Percentiles rank a stretch among this genome's conserved stretches.
These are phyloP conservation scores for Cercophora newfieldiana DNA, from an alignment of 495 filamentous ascomycete genomes.

Conservation along the genomic window DNA sequence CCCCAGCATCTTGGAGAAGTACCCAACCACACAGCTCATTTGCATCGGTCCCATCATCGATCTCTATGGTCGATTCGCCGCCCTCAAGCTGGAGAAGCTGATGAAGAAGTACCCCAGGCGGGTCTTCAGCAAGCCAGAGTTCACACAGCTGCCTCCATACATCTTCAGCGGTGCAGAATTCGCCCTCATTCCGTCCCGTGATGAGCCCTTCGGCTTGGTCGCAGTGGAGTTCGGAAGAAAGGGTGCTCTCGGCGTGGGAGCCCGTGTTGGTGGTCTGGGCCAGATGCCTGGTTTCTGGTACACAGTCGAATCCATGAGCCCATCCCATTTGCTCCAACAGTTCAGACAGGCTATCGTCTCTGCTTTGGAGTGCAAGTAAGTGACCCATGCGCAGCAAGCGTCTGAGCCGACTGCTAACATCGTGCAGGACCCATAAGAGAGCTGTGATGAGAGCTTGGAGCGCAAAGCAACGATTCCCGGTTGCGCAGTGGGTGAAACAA, in stretches of 20 bases:
- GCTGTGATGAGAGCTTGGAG: slow-evolving; percentile 73
- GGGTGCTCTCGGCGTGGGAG: slow-evolving; percentile 69
- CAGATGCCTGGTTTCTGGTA: slow-evolving; percentile 76
- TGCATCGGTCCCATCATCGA: slow-evolving; percentile 73
- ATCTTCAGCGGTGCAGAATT: slow-evolving; percentile 77
- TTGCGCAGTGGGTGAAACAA: slow-evolving; percentile 66
- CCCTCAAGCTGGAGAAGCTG: slow-evolving; percentile 65
- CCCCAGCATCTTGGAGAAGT: slow-evolving; percentile 63
- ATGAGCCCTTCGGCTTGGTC: slow-evolving; percentile 74
- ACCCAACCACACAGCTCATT: slow-evolving; percentile 64
- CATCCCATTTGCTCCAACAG: slow-evolving; percentile 18
- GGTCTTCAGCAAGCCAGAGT: slow-evolving; percentile 71
- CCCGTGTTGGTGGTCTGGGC: slow-evolving; percentile 62
- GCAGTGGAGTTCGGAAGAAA: slow-evolving; percentile 62
- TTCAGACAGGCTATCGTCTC: slow-evolving; percentile 68
- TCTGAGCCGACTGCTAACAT: slow-evolving; percentile 3
- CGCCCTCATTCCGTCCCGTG: slow-evolving; percentile 71
- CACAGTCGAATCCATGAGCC: slow-evolving; percentile 57
- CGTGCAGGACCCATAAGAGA: slow-evolving; percentile 43
- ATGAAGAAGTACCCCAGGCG: slow-evolving; percentile 69
- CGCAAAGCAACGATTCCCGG: slow-evolving; percentile 76
- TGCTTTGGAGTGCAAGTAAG: slow-evolving; percentile 60
- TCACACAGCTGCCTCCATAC: slow-evolving; percentile 67
- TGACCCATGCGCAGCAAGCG: slow-evolving; percentile 5
- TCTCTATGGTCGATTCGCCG: slow-evolving; percentile 73